Percentiles rank a stretch among this genome's conserved stretches.
Conservation (phyloP, 2,329 filamentous ascomycete species). For the Fragosphaeria purpurea region DNA sequence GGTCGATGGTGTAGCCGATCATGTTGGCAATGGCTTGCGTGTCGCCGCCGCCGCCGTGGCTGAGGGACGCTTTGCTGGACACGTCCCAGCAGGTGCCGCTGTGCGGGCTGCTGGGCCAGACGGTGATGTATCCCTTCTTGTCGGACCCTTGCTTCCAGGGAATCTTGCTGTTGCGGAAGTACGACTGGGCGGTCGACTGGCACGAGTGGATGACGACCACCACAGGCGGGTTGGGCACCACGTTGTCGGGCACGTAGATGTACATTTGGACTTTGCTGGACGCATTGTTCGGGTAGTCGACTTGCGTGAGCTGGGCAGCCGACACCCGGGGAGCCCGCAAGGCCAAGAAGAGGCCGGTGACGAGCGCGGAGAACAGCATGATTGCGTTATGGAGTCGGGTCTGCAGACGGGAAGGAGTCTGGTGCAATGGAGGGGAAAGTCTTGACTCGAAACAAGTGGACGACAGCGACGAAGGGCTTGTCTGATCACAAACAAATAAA, state of each 20-base stretch:
- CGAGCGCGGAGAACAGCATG: slow-evolving; percentile 15
- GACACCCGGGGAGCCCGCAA: slow-evolving; percentile 14
- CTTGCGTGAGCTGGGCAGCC: slow-evolving; percentile 23
- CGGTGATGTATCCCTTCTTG: slow-evolving; percentile 29
- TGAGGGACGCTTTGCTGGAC: slow-evolving; percentile 30
- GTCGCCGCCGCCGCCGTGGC: slow-evolving; percentile 25
- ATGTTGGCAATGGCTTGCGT: slow-evolving; percentile 29
- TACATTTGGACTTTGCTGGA: slow-evolving; percentile 27
- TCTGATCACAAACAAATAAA: too few relatives aligned
- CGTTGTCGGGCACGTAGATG: slow-evolving; percentile 26
- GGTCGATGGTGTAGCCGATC: slow-evolving; percentile 22
- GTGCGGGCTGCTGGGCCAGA: slow-evolving; percentile 42
- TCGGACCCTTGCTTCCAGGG: slow-evolving; percentile 26
- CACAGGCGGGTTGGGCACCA: slow-evolving; percentile 23
- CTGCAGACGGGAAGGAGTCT: too few relatives aligned
- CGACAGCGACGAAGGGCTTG: too few relatives aligned
- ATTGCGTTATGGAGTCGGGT: too few relatives aligned
- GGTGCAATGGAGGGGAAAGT: too few relatives aligned
- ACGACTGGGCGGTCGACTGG: slow-evolving; percentile 25
- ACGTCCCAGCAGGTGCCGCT: slow-evolving; percentile 48
- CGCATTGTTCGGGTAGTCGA: slow-evolving; percentile 26
- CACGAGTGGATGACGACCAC: slow-evolving; percentile 29
- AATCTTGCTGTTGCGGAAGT: slow-evolving; percentile 26
- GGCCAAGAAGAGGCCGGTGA: slow-evolving; percentile 11
- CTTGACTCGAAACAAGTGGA: too few relatives aligned